Evolutionary conservation across 805 yeast species (phyloP), one percentile per base, ranked within the genome.

Genomic region (Saturnispora saitoi): DNA sequence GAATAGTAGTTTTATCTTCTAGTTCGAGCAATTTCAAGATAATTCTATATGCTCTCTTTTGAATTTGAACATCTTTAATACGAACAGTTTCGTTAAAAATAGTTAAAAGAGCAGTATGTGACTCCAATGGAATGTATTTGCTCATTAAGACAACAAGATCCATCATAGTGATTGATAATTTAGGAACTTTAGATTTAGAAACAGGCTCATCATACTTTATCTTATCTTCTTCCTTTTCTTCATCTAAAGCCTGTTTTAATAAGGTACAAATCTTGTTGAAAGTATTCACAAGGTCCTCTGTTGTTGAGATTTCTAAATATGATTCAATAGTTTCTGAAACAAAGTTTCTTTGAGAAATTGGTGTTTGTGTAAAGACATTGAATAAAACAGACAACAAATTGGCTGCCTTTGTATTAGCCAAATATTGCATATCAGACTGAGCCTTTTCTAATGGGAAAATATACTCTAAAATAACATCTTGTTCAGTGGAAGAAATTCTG

Each of bases 361-460:
- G 68, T 10, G 97, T 89, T 56, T 89, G 90, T n/a, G 91, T 79
- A 66, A 86, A 93, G 15, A 93, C 95, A 59, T 93, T 93, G 72
- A 91, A 87, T 45, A 93, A 70, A 19, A 89, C 96, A 11, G 95
- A 84, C 45, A 93, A 71, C 44, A 93, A 62, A 55, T 93, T 90
- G 4, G 86, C 67, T 4, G 95, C 79, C 30, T 58, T 61, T 54
- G 78, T 82, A 0, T 77, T 48, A 0, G 86, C 69, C 50, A 91
- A 69, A 57, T 78, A 86, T 52, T 77, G 75, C 47, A 89, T 54
- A 56, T 84, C 81, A 43, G 71, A 58, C 47, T 68, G 60, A 2
- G 96, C 76, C 50, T 76, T 71, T 12, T 66, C 65, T 24, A 73
- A 65, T 12, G 93, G 77, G 57, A 85, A 80, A 60, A 81, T 79